Conservation (phyloP, 2,329 filamentous ascomycete genomes). For the Aspergillus tubingensis region DNA sequence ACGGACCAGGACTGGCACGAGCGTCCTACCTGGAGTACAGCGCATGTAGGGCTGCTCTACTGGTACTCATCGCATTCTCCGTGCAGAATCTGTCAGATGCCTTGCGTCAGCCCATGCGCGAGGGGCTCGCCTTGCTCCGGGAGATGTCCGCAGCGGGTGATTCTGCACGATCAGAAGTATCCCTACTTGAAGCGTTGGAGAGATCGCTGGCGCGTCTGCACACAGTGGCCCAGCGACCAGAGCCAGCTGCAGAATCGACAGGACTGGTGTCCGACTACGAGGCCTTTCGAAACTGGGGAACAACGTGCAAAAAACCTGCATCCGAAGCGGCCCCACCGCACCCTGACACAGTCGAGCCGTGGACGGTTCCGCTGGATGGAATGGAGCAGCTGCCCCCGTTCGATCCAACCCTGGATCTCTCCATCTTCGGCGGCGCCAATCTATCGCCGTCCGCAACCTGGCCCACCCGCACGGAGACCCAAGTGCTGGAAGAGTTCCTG, state of each 20-base stretch:
- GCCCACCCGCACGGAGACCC: conserved; percentile 23
- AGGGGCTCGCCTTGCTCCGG: conserved; percentile 33
- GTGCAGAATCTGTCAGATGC: conserved; percentile 29
- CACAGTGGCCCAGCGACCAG: background rate
- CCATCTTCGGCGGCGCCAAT: conserved; percentile 18
- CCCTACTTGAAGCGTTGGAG: conserved; percentile 34
- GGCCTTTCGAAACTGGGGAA: conserved; percentile 24
- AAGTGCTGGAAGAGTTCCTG: conserved; percentile 25
- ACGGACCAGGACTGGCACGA: conserved; percentile 30
- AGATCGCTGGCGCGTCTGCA: conserved; percentile 25
- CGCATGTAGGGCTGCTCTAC: conserved; percentile 36
- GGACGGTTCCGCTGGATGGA: background rate
- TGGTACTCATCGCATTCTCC: conserved; percentile 38
- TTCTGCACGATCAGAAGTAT: conserved; percentile 35
- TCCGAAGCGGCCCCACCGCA: background rate
- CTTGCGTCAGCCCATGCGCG: conserved; percentile 22
- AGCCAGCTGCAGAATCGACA: background rate
- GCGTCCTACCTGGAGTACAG: conserved; percentile 41
- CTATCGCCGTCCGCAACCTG: conserved; percentile 15
- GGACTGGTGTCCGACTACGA: conserved; percentile 17
- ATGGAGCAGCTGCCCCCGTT: conserved; percentile 12
- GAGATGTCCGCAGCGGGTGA: conserved; percentile 35
- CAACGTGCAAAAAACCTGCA: conserved; percentile 9
- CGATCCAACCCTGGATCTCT: conserved; percentile 16
- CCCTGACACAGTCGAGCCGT: background rate